Evolutionary conservation across 2,329 filamentous ascomycete species (phyloP), one percentile per base, ranked within the genome.

Genomic region (Xylogone sp.): DNA sequence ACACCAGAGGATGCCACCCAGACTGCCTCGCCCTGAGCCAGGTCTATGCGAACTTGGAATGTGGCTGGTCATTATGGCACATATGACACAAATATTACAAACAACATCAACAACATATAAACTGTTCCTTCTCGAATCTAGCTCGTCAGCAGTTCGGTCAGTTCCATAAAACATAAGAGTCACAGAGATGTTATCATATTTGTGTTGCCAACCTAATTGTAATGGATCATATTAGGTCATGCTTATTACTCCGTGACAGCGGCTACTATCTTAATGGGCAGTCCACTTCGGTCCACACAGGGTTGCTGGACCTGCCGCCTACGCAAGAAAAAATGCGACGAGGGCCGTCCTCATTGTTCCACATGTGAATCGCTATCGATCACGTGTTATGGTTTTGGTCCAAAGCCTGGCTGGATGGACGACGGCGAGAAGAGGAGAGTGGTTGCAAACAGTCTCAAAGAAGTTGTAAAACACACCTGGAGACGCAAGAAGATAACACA

Each of bases 281-380:
- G 45, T 27, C 27, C 24, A 51, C 27, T 39, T 31, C 46, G 49
- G 43, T 48, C 39, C 34, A 52, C 24, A 81, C 78, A 56, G 49
- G 83, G 79, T 55, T 86, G 82, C 77, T 85, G 84, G 67, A 85
- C 82, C 46, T 85, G 82, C 74, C 75, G 82, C 64, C 68, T 85
- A 58, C 73, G 82, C 61, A 75, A 81, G 56, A 85, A 85, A 72
- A 85, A 85, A 75, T 85, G 82, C 69, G 82, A 85, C 62, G 82
- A 85, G 68, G 77, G 77, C 58, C 72, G 73, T 51, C 79, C 79
- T 52, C 70, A 74, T 62, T 85, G 82, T 73, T 76, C 78, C 9
- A 81, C 81, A 54, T 85, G 82, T 76, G 81, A 80, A 51, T 62
- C 68, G 1, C 73, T 85, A n/a, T 71, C 77, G 46, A 83, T 84